Base-by-base conservation (phyloP, 345 rosid genomes). In the Euphorbia peplus region DNA sequence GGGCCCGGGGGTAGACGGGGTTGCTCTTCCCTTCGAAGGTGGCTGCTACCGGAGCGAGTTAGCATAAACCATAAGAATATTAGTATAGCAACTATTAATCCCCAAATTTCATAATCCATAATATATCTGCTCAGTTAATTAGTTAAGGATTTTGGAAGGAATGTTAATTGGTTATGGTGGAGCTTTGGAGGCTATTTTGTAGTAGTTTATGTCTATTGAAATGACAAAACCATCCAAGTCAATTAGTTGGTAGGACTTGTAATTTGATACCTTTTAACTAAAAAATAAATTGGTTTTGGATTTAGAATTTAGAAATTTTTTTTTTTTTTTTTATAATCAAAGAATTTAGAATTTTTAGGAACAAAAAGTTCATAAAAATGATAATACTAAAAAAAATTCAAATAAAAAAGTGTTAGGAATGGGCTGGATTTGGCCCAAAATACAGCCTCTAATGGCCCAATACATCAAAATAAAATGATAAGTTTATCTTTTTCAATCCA, bases 1-100 rank as follows among this genome's bases (percentile, higher is more conserved):
- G 95, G 98, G 32, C 96, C 98, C 11, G 92, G 95, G 28, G 98
- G 96, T 0, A 86, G 80, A 14, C 13, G 77, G 7, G 69, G 55
- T 15, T 25, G 52, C 76, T 75, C 73, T 12, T 79, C 71, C 50
- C 46, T 9, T 0, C 64, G 79, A 10, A 71, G 77, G 41, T 69
- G 84, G 73, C 80, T 78, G 73, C 80, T 78, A 62, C 1, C 4
- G 14, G 80, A 75, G 52, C 78, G 75, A 0, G 78, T 75, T 75
- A 53, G 32, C 67, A 72, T 47, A 30, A 78, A 86, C 84, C 78
- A 82, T 48, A 64, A 55, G 61, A 79, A 84, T 44, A 78, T 14
- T 60, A 87, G 52, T 15, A 86, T n/a, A 18, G 78, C 73, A 21
- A 80, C 19, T 7, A 60, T n/a, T 44, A 83, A 24, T 19, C 79